Base-by-base conservation (phyloP, 106 monocot genomes). In the Xerophyta viscosa region DNA sequence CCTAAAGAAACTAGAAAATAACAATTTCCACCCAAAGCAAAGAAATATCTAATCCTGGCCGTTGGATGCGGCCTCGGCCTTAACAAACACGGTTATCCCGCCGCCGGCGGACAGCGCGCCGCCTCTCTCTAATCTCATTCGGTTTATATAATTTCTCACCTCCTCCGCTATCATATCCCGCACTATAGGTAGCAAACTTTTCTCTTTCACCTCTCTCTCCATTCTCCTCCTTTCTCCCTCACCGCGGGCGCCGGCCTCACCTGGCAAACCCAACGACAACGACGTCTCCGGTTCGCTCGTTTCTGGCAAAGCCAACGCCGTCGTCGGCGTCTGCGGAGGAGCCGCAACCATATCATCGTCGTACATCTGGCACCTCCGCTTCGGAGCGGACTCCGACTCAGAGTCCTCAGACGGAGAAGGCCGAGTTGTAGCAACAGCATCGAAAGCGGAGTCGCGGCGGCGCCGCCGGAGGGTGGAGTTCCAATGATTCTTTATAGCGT, bases 401-500 rank as follows among this genome's bases (percentile, higher is more conserved):
- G 62, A 70, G 24, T 55, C 45, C 1, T 60, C 39, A 41, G 25
- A 8, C 50, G 8, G 0, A n/a, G 17, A 10, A 29, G 29, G 6
- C 2, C 18, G 19, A 2, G 46, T 31, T 3, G 15, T 27, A n/a
- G 7, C 33, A 33, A 10, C 33, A 6, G 10, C 10, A 10, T 5
- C 20, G 33, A 7, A 27, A 14, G 39, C 21, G 27, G 31, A 37
- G 14, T 22, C 31, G 2, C 64, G 46, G 17, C 71, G 41, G 31
- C 71, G 20, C 24, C 64, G 54, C 24, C 71, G 49, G 31, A 71
- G 71, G 17, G 71, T 71, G 24, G 71, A 71, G 44, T 71, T 71
- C 80, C 80, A 80, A 60, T 79, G 79, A 20, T 79, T 79, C 56
- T 79, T 79, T 15, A 79, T 60, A 0, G 79, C 64, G 57, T 80